phyloP scores from a whole-genome alignment of 2,329 filamentous ascomycete species.

The Ambrosiella cleistominuta region DNA sequence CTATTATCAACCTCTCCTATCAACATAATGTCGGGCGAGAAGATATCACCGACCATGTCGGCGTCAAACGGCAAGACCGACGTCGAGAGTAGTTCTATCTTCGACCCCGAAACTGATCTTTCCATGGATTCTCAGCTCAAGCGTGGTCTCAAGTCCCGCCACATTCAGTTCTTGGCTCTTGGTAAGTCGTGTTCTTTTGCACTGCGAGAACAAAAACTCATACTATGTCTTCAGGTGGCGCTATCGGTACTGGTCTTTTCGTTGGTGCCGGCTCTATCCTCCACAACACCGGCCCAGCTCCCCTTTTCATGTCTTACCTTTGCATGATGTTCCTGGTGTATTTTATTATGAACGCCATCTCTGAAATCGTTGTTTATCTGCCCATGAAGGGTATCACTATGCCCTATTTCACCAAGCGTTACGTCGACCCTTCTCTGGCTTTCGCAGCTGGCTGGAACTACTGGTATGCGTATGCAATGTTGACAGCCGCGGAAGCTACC shows the following conservation, averaged over 20 bases:
- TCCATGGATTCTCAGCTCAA: conserved; percentile 27
- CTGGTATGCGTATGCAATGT: conserved; percentile 43
- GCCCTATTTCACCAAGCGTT: conserved; percentile 37
- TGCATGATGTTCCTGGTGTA: conserved; percentile 37
- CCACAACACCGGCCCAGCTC: conserved; percentile 40
- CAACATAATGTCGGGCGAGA: background rate
- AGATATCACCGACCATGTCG: background rate
- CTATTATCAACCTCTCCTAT: no score
- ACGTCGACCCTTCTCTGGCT: conserved; percentile 36
- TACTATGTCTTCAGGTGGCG: conserved; percentile 21
- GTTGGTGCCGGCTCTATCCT: conserved; percentile 42
- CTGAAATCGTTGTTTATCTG: conserved; percentile 37
- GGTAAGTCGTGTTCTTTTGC: conserved; percentile 18
- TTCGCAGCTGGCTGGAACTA: conserved; percentile 44
- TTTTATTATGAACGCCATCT: conserved; percentile 36
- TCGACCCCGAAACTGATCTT: conserved; percentile 14
- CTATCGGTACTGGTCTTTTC: conserved; percentile 48
- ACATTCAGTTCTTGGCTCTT: conserved; percentile 43
- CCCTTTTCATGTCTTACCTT: conserved; percentile 52
- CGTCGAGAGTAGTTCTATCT: conserved; percentile 2
- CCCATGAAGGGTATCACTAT: conserved; percentile 39
- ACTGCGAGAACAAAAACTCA: background rate
- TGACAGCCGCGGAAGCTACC: conserved; percentile 39
- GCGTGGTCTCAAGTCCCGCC: conserved; percentile 40
- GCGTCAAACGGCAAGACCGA: background rate